These are phyloP conservation scores for Starmerella bacillaris DNA, from an alignment of 805 yeast genomes.

Conservation along the genomic window DNA sequence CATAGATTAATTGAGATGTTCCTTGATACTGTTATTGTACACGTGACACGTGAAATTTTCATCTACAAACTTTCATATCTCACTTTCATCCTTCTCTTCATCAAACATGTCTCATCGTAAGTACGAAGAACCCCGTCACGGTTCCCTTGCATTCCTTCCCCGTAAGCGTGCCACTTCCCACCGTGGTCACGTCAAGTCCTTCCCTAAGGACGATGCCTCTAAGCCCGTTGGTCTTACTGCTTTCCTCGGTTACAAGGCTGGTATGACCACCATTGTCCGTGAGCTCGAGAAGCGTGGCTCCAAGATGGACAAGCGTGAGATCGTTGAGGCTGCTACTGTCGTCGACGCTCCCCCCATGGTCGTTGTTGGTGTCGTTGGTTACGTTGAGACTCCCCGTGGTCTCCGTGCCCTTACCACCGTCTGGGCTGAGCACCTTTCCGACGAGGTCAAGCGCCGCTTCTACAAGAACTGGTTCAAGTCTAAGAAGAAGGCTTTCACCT, in stretches of 20 bases:
- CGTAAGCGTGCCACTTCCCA: slow-evolving; percentile 98
- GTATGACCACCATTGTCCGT: slow-evolving; percentile 99
- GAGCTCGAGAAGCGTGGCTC: slow-evolving; percentile 99
- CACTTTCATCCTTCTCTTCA: not conserved
- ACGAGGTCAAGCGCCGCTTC: slow-evolving; percentile 99
- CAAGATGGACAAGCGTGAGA: slow-evolving; percentile 99
- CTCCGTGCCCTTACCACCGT: slow-evolving; percentile 98
- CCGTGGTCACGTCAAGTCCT: slow-evolving; percentile 97
- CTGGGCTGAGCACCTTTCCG: slow-evolving; percentile 99
- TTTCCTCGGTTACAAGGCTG: slow-evolving; percentile 99
- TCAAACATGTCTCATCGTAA: slow-evolving; percentile 97
- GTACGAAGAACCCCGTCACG: slow-evolving; percentile 99
- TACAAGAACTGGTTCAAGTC: slow-evolving; percentile 99
- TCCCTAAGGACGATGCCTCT: slow-evolving; percentile 96
- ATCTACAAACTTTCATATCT: not conserved
- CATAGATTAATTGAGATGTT: too few relatives aligned
- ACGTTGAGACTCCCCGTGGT: slow-evolving; percentile 99
- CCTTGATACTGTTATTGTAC: too few relatives aligned
- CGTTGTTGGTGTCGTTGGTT: slow-evolving; percentile 99
- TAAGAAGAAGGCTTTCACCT: slow-evolving; percentile 99
- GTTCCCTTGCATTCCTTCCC: slow-evolving; percentile 98
- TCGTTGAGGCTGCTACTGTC: slow-evolving; percentile 98
- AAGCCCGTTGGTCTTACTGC: slow-evolving; percentile 98
- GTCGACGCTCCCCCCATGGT: slow-evolving; percentile 99
- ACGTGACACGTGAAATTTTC: not conserved